phyloP scores from a whole-genome alignment of 2,329 filamentous ascomycete genomes.

The Madurella fahalii region DNA sequence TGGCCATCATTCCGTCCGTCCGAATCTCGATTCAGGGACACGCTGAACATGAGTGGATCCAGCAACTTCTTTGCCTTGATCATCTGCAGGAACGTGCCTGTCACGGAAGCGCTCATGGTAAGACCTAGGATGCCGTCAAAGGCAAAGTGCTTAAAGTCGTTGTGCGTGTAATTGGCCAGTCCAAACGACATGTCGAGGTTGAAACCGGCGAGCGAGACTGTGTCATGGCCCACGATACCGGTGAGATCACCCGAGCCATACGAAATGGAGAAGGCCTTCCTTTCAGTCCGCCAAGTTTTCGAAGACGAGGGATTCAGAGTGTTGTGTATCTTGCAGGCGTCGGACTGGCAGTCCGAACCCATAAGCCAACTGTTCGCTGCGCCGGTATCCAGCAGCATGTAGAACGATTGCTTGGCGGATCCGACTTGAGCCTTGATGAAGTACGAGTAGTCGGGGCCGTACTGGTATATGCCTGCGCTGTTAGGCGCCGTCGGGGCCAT shows the following conservation, averaged over 20 bases:
- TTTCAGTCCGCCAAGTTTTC: conserved; percentile 52
- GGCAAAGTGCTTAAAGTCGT: conserved; percentile 72
- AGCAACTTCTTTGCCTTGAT: conserved; percentile 56
- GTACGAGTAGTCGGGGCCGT: conserved; percentile 63
- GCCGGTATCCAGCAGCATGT: conserved; percentile 63
- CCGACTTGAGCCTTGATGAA: conserved; percentile 57
- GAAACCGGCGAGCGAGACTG: conserved; percentile 61
- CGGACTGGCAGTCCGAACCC: conserved; percentile 61
- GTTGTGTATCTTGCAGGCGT: conserved; percentile 65
- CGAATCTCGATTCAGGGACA: conserved; percentile 63
- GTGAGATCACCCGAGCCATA: conserved; percentile 76
- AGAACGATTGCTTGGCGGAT: conserved; percentile 49
- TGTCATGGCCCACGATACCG: conserved; percentile 64
- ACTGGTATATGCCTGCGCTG: conserved; percentile 56
- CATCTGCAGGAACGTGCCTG: conserved; percentile 64
- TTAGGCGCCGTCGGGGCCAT: conserved; percentile 42
- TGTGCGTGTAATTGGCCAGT: conserved; percentile 64
- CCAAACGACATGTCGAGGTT: conserved; percentile 65
- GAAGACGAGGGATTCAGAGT: conserved; percentile 66
- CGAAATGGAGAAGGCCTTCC: conserved; percentile 57
- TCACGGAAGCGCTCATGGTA: conserved; percentile 56
- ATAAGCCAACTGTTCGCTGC: conserved; percentile 81
- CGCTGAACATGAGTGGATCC: conserved; percentile 61
- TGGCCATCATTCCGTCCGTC: conserved; percentile 69
- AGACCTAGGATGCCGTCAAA: conserved; percentile 87